phyloP scores from a whole-genome alignment of 352 stramenopile genomes.

The Globisporangium uncinulatum region DNA sequence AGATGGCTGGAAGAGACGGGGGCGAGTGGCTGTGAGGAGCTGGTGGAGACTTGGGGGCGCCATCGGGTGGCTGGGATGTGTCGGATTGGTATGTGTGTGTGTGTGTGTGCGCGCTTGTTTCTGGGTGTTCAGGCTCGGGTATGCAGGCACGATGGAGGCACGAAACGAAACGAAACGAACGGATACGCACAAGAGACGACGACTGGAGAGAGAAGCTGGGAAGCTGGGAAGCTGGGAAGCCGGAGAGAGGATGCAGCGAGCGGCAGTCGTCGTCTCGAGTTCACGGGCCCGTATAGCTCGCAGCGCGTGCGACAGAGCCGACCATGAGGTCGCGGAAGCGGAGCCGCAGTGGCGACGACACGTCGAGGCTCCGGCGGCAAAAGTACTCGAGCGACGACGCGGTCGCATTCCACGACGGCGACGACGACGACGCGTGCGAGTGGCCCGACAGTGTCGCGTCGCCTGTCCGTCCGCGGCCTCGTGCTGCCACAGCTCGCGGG shows the following conservation, averaged over 20 bases:
- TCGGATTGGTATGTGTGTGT: neutral
- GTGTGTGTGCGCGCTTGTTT: neutral
- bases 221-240: no score
- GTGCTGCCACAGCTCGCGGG: slow-evolving; percentile 15
- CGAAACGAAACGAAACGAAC: no score
- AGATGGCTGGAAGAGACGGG: neutral
- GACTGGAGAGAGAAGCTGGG: no score
- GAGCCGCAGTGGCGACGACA: slow-evolving; percentile 52
- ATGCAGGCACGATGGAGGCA: no score
- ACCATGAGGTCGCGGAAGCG: slow-evolving; percentile 63
- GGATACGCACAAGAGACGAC: neutral
- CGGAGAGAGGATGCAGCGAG: neutral
- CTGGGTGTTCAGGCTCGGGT: no score
- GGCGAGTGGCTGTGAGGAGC: neutral
- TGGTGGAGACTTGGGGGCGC: neutral
- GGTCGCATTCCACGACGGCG: slow-evolving; percentile 35
- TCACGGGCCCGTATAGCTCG: slow-evolving; percentile 42
- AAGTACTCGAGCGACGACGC: slow-evolving; percentile 46
- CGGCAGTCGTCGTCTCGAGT: neutral
- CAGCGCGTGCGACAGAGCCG: slow-evolving; percentile 34
- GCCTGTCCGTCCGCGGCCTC: no score
- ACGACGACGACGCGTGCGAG: slow-evolving; percentile 38
- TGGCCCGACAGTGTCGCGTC: no score
- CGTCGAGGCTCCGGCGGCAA: slow-evolving; percentile 61
- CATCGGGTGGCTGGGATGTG: no score